Evolutionary conservation across 2,329 filamentous ascomycete species (phyloP).

Genomic region (Epichloe brachyelytri): DNA sequence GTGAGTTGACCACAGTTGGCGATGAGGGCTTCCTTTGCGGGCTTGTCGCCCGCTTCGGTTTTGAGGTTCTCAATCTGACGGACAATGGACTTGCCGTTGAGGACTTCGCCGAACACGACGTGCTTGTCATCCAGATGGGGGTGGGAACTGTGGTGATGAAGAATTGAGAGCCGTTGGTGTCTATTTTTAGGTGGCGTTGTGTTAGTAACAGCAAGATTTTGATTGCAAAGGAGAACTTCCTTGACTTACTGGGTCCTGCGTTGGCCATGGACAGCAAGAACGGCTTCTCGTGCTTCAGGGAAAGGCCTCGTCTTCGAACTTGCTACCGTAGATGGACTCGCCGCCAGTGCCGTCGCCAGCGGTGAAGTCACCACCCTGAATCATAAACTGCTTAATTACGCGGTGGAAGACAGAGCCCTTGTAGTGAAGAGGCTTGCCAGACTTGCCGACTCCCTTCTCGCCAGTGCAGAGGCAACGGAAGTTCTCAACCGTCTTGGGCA

Average conservation of each 20-base stretch:
- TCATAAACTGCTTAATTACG: slow-evolving; percentile 98
- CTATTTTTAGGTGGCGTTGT: slow-evolving; percentile 23
- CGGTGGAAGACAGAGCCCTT: slow-evolving; percentile 91
- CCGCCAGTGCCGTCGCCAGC: slow-evolving; percentile 88
- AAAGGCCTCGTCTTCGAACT: slow-evolving; percentile 97
- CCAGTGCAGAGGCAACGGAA: slow-evolving; percentile 90
- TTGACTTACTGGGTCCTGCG: slow-evolving; percentile 64
- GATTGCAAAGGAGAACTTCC: too few species aligned
- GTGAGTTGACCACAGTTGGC: slow-evolving; percentile 75
- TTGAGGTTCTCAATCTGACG: slow-evolving; percentile 78
- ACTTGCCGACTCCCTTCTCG: slow-evolving; percentile 75
- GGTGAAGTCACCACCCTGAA: slow-evolving; percentile 88
- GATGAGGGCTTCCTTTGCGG: slow-evolving; percentile 59
- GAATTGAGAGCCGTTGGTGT: slow-evolving; percentile 95
- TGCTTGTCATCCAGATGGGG: slow-evolving; percentile 90
- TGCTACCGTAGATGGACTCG: slow-evolving; percentile 93
- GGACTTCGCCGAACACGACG: slow-evolving; percentile 90
- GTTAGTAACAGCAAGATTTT: background rate
- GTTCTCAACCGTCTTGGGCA: slow-evolving; percentile 93
- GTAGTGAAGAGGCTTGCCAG: slow-evolving; percentile 80
- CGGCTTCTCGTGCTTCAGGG: slow-evolving; percentile 81
- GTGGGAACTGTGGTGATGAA: slow-evolving; percentile 95
- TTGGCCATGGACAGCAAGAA: slow-evolving; percentile 98
- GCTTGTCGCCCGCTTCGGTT: slow-evolving; percentile 67
- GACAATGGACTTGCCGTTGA: slow-evolving; percentile 82